These are phyloP conservation scores for Aspergillus felis DNA, from an alignment of 2,329 filamentous ascomycete genomes.

Conservation along the genomic window DNA sequence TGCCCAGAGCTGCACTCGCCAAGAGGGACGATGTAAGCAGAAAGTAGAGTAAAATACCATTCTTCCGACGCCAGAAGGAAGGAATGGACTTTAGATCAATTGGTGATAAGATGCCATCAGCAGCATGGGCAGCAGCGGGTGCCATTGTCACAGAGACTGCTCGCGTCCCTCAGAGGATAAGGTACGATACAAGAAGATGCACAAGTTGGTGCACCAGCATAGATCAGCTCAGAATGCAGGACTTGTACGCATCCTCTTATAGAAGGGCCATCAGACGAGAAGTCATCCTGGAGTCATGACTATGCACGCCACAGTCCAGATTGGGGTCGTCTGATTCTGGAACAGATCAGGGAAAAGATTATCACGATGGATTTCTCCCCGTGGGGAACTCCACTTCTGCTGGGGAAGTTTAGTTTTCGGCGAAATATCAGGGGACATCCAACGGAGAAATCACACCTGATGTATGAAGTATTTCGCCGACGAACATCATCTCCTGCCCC, in stretches of 20 bases:
- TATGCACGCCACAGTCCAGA: neutral
- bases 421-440: neutral
- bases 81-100: slow-evolving; percentile 18
- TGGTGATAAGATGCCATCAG: slow-evolving; percentile 18
- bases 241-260: neutral
- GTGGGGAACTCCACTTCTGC: neutral
- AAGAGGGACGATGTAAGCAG: slow-evolving; percentile 42
- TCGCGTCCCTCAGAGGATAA: neutral
- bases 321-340: neutral
- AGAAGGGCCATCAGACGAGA: neutral
- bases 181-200: neutral
- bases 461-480: neutral
- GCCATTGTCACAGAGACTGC: slow-evolving; percentile 8
- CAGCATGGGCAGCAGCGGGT: slow-evolving; percentile 21
- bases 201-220: neutral
- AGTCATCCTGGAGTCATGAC: neutral
- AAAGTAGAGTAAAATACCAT: slow-evolving; percentile 43
- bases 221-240: neutral
- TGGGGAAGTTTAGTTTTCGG: neutral
- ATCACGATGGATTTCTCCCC: neutral
- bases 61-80: slow-evolving; percentile 29
- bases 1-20: slow-evolving; percentile 41
- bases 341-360: neutral
- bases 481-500: neutral
- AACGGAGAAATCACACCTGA: neutral